Base-by-base conservation (phyloP, 768 basidiomycete genomes). In the Crepidotus variabilis region DNA sequence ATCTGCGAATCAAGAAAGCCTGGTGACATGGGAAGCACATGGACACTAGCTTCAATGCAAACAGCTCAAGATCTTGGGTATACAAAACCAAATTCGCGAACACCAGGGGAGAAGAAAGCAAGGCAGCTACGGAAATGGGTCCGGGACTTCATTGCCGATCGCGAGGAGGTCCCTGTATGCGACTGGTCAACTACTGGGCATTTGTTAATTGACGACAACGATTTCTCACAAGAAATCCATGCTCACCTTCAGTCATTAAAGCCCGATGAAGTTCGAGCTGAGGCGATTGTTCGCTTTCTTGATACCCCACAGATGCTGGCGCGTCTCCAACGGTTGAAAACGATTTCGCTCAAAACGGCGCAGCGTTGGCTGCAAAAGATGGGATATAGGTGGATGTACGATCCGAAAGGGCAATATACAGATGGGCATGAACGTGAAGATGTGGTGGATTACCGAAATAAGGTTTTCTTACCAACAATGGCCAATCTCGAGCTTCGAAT, bases 401-500 rank as follows among this genome's bases (percentile, higher is more conserved):
- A 57, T 2, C 66, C 61, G 3, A 65, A 61, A 9, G 70, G 71
- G 16, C 66, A 69, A 58, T 75, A 72, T 58, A 52, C 65, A 16
- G 71, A 73, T 65, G 67, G 73, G n/a, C 72, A 74, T 57, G 68
- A 75, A 52, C 54, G 64, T 0, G 61, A 58, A 8, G 73, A 75
- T 64, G 68, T 77, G 7, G 62, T 69, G 0, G 35, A 62, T 1
- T 73, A 75, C 50, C 62, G 62, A 1, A 61, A 72, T 32, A 50
- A 63, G 14, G 47, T 60, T 14, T 70, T 67, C 52, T 52, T 68
- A 0, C 66, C 62, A 23, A 21, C 23, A 20, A 62, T 60, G 59
- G 53, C 58, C 24, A 51, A 61, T 10, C 48, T 59, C 2, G 57
- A 63, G 47, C 28, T 34, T 6, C 45, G 39, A 9, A 60, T 65